phyloP scores from a whole-genome alignment of 2,329 filamentous ascomycete species.

The Cercospora canescens region DNA sequence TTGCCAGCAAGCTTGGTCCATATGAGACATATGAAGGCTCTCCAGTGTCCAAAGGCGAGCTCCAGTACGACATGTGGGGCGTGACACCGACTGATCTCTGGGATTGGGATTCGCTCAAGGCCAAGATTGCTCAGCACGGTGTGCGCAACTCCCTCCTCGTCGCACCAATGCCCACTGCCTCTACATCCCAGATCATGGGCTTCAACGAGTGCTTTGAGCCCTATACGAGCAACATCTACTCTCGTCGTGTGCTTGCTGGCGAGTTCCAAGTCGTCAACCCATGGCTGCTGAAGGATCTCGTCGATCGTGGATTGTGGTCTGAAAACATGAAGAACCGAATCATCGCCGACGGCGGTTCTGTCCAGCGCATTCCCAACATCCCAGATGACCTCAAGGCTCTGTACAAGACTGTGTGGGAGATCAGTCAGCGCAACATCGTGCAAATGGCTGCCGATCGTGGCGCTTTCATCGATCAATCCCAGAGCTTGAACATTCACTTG shows the following conservation, averaged over 20 bases:
- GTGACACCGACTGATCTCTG: constrained; percentile 91
- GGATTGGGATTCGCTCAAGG: constrained; percentile 91
- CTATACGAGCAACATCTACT: constrained; percentile 99
- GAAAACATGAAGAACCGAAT: constrained; percentile 99
- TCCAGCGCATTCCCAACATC: constrained; percentile 97
- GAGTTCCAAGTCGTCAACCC: constrained; percentile 99
- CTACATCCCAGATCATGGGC: constrained; percentile 94
- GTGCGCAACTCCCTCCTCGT: constrained; percentile 93
- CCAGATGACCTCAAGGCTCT: constrained; percentile 92
- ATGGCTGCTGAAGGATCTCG: constrained; percentile 96
- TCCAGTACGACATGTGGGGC: constrained; percentile 99
- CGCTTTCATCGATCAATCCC: constrained; percentile 98
- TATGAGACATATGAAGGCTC: constrained; percentile 93
- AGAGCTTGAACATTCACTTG: constrained; percentile 99
- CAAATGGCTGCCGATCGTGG: constrained; percentile 98
- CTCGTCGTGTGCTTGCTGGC: constrained; percentile 92
- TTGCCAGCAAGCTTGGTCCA: constrained; percentile 79
- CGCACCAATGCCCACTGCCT: constrained; percentile 97
- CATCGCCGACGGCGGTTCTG: constrained; percentile 92
- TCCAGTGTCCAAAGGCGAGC: constrained; percentile 89
- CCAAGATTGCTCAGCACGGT: constrained; percentile 87
- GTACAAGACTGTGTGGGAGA: constrained; percentile 99
- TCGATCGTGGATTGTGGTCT: constrained; percentile 97
- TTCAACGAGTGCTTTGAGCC: constrained; percentile 99
- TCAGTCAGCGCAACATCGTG: constrained; percentile 90